phyloP scores from a whole-genome alignment of 1,284 basidiomycete genomes.

The Abortiporus biennis region DNA sequence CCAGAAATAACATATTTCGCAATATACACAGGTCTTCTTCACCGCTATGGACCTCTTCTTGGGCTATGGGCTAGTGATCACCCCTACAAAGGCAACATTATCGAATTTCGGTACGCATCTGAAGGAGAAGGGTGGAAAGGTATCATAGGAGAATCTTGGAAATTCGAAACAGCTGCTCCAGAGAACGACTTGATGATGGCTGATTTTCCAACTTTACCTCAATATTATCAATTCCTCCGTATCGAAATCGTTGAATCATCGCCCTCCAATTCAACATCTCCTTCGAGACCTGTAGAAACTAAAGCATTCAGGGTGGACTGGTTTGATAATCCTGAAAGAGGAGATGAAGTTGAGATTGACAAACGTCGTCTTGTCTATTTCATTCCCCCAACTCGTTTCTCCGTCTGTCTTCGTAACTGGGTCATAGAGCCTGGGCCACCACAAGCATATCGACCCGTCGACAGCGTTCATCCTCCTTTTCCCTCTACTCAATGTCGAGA shows the following conservation, averaged over 20 bases:
- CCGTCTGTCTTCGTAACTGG: no score
- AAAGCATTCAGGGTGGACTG: not conserved
- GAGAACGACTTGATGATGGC: not conserved
- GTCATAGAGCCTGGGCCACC: no score
- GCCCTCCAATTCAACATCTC: not conserved
- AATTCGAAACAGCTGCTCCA: slow-evolving; percentile 4
- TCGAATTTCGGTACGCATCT: slow-evolving; percentile 16
- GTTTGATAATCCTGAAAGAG: not conserved
- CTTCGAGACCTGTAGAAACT: not conserved
- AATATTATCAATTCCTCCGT: slow-evolving; percentile 14
- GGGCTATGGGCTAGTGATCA: slow-evolving; percentile 21
- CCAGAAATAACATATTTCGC: slow-evolving; percentile 12
- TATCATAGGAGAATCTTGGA: slow-evolving; percentile 20
- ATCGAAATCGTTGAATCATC: not conserved
- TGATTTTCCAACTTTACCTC: slow-evolving; percentile 9
- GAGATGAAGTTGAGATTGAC: no score
- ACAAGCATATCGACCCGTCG: no score
- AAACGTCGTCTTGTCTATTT: no score
- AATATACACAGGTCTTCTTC: slow-evolving; percentile 16
- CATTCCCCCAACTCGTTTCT: no score
- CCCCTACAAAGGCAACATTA: slow-evolving; percentile 17
- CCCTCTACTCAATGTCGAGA: no score
- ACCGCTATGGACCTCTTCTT: slow-evolving; percentile 15
- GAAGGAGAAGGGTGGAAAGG: slow-evolving; percentile 8
- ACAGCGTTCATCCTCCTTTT: no score